Percentiles rank a stretch among this genome's conserved stretches.
phyloP scores from a whole-genome alignment of 768 basidiomycete species.

The Glaciozyma antarctica region DNA sequence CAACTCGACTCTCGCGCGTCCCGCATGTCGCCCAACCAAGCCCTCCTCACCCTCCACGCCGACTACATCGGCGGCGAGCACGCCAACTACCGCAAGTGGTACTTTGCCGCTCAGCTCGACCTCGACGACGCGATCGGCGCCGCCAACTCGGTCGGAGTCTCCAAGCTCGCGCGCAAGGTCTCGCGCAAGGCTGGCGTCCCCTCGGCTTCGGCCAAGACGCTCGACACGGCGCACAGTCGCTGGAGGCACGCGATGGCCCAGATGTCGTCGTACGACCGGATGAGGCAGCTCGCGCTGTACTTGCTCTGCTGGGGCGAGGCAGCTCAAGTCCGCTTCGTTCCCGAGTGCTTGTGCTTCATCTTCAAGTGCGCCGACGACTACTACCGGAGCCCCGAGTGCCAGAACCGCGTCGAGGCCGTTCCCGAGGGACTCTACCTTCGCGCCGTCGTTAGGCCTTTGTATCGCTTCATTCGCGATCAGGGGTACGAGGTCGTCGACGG shows the following conservation, averaged over 20 bases:
- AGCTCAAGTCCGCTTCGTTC: conserved; percentile 90
- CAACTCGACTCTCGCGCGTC: conserved; percentile 92
- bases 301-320: conserved; percentile 97
- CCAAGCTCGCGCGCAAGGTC: conserved; percentile 59
- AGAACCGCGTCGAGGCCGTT: conserved; percentile 79
- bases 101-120: conserved; percentile 97
- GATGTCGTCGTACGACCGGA: conserved; percentile 96
- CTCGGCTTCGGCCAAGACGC: conserved; percentile 55
- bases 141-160: conserved; percentile 63
- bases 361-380: conserved; percentile 99
- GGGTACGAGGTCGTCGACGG: conserved; percentile 94
- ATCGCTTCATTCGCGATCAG: conserved; percentile 93
- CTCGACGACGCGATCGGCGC: conserved; percentile 92
- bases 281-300: conserved; percentile 90
- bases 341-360: conserved; percentile 96
- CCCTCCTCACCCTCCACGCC: conserved; percentile 86
- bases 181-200: conserved; percentile 44
- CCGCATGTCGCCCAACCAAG: conserved; percentile 92
- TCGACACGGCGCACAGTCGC: conserved; percentile 74
- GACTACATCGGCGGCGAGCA: conserved; percentile 98
- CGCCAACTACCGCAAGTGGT: conserved; percentile 99
- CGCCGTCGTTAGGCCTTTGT: conserved; percentile 82
- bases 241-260: conserved; percentile 98
- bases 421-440: conserved; percentile 92
- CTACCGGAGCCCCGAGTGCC: conserved; percentile 97